Conservation (phyloP, 805 yeast genomes). For the Isabelozyma pseudorhagii region DNA sequence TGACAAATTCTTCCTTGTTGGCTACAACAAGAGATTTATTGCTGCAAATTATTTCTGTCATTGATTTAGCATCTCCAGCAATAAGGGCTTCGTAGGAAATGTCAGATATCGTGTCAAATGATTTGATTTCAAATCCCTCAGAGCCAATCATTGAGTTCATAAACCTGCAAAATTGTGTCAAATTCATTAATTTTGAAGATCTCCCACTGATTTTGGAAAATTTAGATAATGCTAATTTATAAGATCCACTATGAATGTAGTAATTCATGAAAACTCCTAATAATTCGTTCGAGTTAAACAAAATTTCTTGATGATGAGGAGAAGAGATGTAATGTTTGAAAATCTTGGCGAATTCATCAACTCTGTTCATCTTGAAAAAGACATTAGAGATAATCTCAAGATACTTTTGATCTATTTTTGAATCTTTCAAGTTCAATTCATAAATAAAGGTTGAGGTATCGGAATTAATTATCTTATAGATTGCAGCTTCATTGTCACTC, state of each 20-base stretch:
- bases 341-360: conserved; percentile 11
- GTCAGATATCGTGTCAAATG: not conserved
- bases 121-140: not conserved
- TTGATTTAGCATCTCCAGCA: conserved; percentile 6
- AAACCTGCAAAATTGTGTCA: conserved; percentile 15
- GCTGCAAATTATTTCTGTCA: conserved; percentile 9
- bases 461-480: conserved; percentile 4
- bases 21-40: conserved; percentile 9
- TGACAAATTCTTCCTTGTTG: conserved; percentile 7
- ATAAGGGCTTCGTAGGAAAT: conserved; percentile 4
- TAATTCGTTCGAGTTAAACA: conserved; percentile 13
- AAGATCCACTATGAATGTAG: conserved; percentile 16
- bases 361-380: conserved; percentile 8
- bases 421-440: conserved; percentile 4
- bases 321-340: conserved; percentile 12
- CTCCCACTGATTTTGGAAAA: conserved; percentile 11
- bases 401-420: not conserved
- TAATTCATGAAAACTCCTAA: conserved; percentile 20
- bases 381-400: conserved; percentile 5
- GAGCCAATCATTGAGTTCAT: conserved; percentile 12
- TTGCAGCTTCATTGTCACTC: not conserved
- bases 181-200: conserved; percentile 12
- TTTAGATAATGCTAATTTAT: conserved; percentile 12
- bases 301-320: conserved; percentile 7
- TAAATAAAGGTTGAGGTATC: conserved; percentile 2